Conservation (phyloP, 1,139 yeast genomes). For the Suhomyces bokatorum region DNA sequence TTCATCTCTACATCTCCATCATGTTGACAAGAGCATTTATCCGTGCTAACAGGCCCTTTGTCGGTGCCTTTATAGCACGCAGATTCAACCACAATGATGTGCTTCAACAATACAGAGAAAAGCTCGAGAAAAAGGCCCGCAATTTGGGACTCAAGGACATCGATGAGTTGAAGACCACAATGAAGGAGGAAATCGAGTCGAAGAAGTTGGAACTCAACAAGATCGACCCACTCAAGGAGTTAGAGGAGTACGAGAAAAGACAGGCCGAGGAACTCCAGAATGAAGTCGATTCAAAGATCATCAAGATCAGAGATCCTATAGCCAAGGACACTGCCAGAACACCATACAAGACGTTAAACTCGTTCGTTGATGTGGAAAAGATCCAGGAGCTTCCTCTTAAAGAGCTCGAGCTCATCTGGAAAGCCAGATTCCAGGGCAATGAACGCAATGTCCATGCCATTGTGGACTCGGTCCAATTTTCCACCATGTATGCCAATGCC, state of each 20-base stretch:
- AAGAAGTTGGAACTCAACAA: slow-evolving; percentile 57
- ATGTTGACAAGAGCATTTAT: slow-evolving; percentile 9
- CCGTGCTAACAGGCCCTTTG: slow-evolving; percentile 1
- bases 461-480: slow-evolving; percentile 55
- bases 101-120: slow-evolving; percentile 26
- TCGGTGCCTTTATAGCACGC: background rate
- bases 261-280: slow-evolving; percentile 35
- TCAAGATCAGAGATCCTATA: slow-evolving; percentile 46
- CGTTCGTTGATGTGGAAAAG: slow-evolving; percentile 72
- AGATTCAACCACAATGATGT: slow-evolving; percentile 9
- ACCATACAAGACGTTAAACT: slow-evolving; percentile 71
- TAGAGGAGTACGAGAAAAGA: slow-evolving; percentile 55
- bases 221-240: slow-evolving; percentile 69
- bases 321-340: slow-evolving; percentile 44
- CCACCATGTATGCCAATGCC: slow-evolving; percentile 64
- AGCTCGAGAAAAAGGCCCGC: slow-evolving; percentile 39
- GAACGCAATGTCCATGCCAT: slow-evolving; percentile 67
- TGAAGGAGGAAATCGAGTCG: slow-evolving; percentile 60
- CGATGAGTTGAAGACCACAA: slow-evolving; percentile 61
- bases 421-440: slow-evolving; percentile 72
- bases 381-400: slow-evolving; percentile 52
- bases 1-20: too few relatives aligned
- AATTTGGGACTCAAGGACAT: slow-evolving; percentile 44
- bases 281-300: slow-evolving; percentile 28
- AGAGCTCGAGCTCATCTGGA: slow-evolving; percentile 86